Base-by-base conservation (phyloP, 2,329 filamentous ascomycete species). In the Biscogniauxia mediterranea region DNA sequence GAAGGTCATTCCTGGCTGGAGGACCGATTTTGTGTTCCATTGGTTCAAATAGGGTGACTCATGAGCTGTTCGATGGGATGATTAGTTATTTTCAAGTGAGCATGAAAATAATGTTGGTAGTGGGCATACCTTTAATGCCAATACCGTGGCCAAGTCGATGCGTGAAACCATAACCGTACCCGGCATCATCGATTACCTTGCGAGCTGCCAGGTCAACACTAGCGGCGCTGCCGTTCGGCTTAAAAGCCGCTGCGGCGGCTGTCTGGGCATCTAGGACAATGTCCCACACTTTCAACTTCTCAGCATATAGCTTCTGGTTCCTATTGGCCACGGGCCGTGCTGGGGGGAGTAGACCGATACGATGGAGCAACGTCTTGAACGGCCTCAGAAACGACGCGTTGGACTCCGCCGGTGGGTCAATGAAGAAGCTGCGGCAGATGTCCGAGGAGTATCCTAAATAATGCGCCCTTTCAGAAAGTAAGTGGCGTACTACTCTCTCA, bases 11-110 rank as follows among this genome's bases (percentile, higher is more conserved):
- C 86, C 85, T 0, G 83, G 75, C 53, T 77, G 75, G 5, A 88
- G 74, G 0, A 75, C 67, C 0, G 77, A 75, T 1, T 69, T 73
- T 2, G 74, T 75, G 66, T 89, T 89, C 60, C 83, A 86, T 67
- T 87, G 85, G 69, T 89, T 87, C 32, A 89, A 74, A 65, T 88
- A 89, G 0, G 85, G 86, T 28, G 83, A 85, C 69, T 89, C 86
- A 64, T 88, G 86, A 1, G 85, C 85, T 69, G 17, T 54, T 23
- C 23, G 23, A 23, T 15, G n/a, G n/a, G 51, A 42, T 50, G n/a
- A 51, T 59, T 26, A 64, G 49, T 9, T 19, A 23, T 19, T 11
- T 17, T 26, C 23, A 7, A 42, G 26, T 23, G 38, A 20, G 25
- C 13, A 46, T 46, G 17, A 17, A 15, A 49, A 56, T 28, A 52